Conservation (phyloP, 2,329 filamentous ascomycete species). For the Colletotrichum sp. region DNA sequence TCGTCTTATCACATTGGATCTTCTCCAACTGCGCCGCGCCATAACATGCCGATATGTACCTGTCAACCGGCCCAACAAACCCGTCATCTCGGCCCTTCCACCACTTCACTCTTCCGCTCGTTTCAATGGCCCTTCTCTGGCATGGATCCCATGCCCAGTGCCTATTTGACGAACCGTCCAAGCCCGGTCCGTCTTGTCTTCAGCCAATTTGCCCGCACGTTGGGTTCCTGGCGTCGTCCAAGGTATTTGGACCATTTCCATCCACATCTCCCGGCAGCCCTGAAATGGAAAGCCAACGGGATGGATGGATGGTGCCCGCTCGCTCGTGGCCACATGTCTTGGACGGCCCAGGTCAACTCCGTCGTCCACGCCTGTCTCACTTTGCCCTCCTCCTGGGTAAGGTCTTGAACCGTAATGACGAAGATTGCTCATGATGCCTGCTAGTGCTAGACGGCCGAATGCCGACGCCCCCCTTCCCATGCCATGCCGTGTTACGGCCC, state of each 20-base stretch:
- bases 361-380: neutral
- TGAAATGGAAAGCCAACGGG: neutral
- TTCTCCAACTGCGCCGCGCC: neutral
- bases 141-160: neutral
- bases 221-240: neutral
- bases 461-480: neutral
- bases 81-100: constrained; percentile 14
- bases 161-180: neutral
- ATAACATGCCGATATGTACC: neutral
- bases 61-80: neutral
- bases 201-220: neutral
- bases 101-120: neutral
- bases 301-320: neutral
- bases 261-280: neutral
- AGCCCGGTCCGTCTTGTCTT: constrained; percentile 3
- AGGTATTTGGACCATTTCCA: neutral
- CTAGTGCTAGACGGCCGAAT: neutral
- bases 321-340: neutral
- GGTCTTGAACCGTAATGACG: constrained; percentile 5
- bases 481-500: neutral
- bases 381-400: neutral
- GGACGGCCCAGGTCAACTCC: neutral
- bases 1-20: neutral
- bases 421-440: neutral
- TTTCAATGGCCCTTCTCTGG: neutral